These are phyloP conservation scores for Fusarium napiforme DNA, from an alignment of 2,329 filamentous ascomycete species.

Conservation along the genomic window DNA sequence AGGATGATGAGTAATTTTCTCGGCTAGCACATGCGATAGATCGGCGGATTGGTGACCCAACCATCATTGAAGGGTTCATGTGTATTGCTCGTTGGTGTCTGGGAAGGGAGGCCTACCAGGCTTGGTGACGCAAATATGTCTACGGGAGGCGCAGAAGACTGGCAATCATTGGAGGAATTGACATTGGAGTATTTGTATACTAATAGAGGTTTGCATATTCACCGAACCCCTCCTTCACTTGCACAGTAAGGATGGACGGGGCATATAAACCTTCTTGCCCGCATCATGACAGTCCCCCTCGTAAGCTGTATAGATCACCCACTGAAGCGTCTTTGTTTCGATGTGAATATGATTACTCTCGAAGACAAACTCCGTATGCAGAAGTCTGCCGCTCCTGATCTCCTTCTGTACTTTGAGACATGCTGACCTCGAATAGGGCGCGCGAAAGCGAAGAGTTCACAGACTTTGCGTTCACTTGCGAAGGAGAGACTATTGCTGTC, in stretches of 20 bases:
- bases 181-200: no score
- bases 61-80: no score
- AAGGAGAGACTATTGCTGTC: neutral
- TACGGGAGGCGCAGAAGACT: no score
- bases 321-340: rapidly evolving
- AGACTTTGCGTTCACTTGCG: conserved; percentile 1
- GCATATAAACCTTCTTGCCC: no score
- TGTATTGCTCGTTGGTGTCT: neutral
- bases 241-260: no score
- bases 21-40: no score
- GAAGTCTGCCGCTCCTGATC: rapidly evolving
- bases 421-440: rapidly evolving
- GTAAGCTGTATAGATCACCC: no score
- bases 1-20: no score
- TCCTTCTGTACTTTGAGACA: rapidly evolving
- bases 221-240: no score
- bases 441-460: neutral
- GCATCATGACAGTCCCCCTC: no score
- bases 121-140: neutral
- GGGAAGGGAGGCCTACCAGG: neutral
- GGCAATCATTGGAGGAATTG: no score
- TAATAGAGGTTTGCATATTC: neutral
- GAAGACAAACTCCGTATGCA: neutral
- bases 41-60: no score
- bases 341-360: neutral